Evolutionary conservation across 2,329 filamentous ascomycete species (phyloP), one percentile per base, ranked within the genome.

Genomic region (Diplodia seriata): DNA sequence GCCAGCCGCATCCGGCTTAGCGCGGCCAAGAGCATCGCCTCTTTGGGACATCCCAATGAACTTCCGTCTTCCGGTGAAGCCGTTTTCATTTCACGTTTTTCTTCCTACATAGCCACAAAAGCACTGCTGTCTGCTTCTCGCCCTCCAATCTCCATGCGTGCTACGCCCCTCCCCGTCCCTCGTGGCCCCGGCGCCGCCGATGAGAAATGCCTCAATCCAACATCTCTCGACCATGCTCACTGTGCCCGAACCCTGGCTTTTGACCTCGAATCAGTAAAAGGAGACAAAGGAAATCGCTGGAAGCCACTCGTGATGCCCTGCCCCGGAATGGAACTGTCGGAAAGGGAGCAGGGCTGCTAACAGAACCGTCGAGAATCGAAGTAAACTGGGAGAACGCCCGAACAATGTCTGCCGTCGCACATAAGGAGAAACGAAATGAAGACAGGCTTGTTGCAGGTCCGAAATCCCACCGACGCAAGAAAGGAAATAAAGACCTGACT

Each of bases 41-140:
- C 29, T 63, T 63, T 62, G 43, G 57, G 57, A 49, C 47, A 18
- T 33, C 57, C 12, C 5, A 29, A 40, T 63, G 59, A 36, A 63
- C 59, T 36, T 63, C 59, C 59, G 29, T 51, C 43, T 63, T 43
- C 26, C 59, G 59, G 43, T 51, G 59, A 51, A 63, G 59, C 59
- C 59, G n/a, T 63, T 63, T 63, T 63, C 59, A 63, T 63, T 63
- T 63, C 59, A 63, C 59, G 59, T 63, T 63, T 23, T 62, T 61
- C 57, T 63, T 63, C 59, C 59, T 63, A 63, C 59, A 51, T 63
- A 63, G 43, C 47, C 59, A 38, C 40, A 63, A 31, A 29, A 49
- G 29, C 59, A 49, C 23, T 9, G 38, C 15, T 20, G 38, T n/a
- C 38, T 40, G 11, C 43, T 36, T 12, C 31, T 51, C 47, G 20